Evolutionary conservation across 78 protist genomes (phyloP).

Genomic region (Planoprotostelium fungivorum): DNA sequence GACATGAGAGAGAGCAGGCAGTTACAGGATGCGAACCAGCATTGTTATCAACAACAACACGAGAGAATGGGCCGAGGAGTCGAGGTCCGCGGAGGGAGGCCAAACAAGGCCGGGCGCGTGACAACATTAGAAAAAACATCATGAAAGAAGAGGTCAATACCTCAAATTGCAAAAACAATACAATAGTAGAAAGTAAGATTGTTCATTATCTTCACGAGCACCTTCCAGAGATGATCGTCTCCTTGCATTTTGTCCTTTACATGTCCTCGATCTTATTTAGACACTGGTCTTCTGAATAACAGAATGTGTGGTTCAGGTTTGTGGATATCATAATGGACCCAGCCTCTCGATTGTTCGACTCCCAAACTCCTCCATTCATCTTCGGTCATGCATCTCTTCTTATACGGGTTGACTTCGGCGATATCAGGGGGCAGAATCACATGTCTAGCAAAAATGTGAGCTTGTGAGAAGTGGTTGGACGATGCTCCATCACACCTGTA

Average conservation of each 20-base stretch:
- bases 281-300: constrained; percentile 62
- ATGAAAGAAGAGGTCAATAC: not conserved
- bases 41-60: too few relatives aligned
- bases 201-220: not conserved
- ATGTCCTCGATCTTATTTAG: not conserved
- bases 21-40: too few relatives aligned
- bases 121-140: not conserved
- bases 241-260: not conserved
- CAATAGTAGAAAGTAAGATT: not conserved
- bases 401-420: constrained; percentile 31
- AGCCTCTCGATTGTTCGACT: constrained; percentile 81
- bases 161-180: not conserved
- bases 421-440: constrained; percentile 74
- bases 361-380: constrained; percentile 82
- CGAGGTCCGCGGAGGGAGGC: not conserved
- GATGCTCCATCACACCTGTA: constrained; percentile 29
- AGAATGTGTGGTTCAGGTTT: constrained; percentile 89
- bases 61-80: too few relatives aligned
- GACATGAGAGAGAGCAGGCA: too few relatives aligned
- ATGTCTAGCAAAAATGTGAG: constrained; percentile 33
- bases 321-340: constrained; percentile 85
- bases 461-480: not conserved
- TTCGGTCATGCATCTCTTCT: constrained; percentile 63
- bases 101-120: not conserved
- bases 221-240: not conserved